Conservation (phyloP, 2,329 filamentous ascomycete species). For the Pestalotiopsis fici region DNA sequence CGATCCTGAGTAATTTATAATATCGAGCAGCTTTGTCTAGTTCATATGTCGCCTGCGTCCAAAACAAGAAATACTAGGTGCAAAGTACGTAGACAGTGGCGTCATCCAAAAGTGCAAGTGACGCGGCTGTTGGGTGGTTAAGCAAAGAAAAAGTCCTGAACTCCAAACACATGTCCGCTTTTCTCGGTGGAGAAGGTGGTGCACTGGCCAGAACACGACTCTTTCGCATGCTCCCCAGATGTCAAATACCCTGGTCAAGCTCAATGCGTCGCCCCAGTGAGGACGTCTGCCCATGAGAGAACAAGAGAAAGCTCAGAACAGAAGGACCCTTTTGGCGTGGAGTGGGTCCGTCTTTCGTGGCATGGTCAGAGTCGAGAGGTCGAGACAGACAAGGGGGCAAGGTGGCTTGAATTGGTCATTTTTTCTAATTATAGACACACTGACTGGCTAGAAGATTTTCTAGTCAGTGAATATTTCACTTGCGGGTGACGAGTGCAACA, state of each 20-base stretch:
- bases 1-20: background rate
- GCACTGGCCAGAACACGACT: background rate
- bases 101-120: background rate
- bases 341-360: background rate
- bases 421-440: background rate
- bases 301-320: background rate
- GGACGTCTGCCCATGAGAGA: background rate
- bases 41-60: background rate
- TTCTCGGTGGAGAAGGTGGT: background rate
- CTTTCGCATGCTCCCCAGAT: background rate
- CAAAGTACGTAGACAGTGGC: conserved; percentile 5
- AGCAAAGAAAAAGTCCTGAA: background rate
- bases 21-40: background rate
- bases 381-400: background rate
- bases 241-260: background rate
- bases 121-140: background rate
- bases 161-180: background rate
- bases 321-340: background rate
- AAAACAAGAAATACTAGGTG: background rate
- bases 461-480: background rate
- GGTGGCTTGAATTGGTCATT: background rate
- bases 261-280: background rate
- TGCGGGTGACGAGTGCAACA: background rate
- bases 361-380: background rate
- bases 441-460: background rate